Base-by-base conservation (phyloP, 2,329 filamentous ascomycete species). In the Blumeriella jaapii region DNA sequence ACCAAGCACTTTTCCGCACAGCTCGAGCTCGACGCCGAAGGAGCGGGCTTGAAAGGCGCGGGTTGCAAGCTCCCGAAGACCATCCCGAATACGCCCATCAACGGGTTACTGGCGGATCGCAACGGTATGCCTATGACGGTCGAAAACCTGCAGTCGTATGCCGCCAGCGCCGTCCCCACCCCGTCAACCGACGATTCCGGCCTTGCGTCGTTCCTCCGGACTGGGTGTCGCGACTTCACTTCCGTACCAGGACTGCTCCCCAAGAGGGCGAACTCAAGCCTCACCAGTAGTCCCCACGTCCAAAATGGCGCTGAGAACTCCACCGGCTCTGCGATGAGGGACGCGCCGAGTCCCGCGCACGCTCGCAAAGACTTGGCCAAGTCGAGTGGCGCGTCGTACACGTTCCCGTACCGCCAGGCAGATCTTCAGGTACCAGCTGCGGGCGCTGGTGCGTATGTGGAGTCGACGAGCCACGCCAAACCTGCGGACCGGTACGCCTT, bases 1-100 rank as follows among this genome's bases (percentile, higher is more conserved):
- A 87, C 84, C 0, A 75, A 80, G 28, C 83, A 82, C 0, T 94
- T 94, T 54, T 63, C 93, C n/a, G 76, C 80, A 8, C 87, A 95
- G 53, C 63, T 89, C 1, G 73, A 86, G 39, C 67, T 87, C n/a
- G 87, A 95, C 48, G 71, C 94, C 6, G 74, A 85, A 27, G 43
- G 44, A 18, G 38, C 31, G 17, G 47, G 43, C 8, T 23, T 45
- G 13, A 29, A 31, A 19, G n/a, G 31, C 29, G 9, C 9, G 8
- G 16, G 20, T 22, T 11, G 11, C 20, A 35, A 12, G 4, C 2
- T 18, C n/a, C n/a, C 17, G 8, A 17, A 29, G 19, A 23, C 10
- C 5, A 38, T 34, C 10, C 38, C 38, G 10, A 48, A 34, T 6
- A 19, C 19, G 11, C 45, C 41, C 8, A 45, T 45, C n/a, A 41